phyloP scores from a whole-genome alignment of 495 filamentous ascomycete genomes.

The Staphylotrichum longicolle region DNA sequence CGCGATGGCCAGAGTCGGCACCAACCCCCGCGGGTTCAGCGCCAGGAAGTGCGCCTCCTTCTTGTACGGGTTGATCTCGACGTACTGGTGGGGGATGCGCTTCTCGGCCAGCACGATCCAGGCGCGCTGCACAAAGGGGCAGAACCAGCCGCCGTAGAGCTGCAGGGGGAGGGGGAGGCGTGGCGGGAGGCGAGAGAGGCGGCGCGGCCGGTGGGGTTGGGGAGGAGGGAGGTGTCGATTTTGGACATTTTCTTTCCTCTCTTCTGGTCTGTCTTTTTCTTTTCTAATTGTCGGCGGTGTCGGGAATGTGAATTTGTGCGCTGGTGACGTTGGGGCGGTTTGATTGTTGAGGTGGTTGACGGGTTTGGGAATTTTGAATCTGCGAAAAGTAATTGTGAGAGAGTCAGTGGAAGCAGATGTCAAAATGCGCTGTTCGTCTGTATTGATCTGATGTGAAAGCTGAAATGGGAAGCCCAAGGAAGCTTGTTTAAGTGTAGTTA shows the following conservation, averaged over 20 bases:
- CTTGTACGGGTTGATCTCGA: slow-evolving; percentile 71
- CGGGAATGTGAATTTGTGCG: too few relatives aligned
- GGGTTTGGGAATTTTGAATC: too few relatives aligned
- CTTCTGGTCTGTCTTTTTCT: too few relatives aligned
- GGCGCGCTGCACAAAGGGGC: slow-evolving; percentile 60
- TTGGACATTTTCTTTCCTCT: background rate
- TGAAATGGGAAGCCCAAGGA: too few relatives aligned
- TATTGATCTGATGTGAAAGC: too few relatives aligned
- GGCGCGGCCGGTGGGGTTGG: slow-evolving; percentile 34
- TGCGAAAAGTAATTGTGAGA: too few relatives aligned
- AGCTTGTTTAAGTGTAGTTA: too few relatives aligned
- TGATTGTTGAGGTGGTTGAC: too few relatives aligned
- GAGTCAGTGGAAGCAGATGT: too few relatives aligned
- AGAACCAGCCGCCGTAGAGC: slow-evolving; percentile 53
- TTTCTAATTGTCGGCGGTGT: too few relatives aligned
- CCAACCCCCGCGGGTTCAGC: slow-evolving; percentile 67
- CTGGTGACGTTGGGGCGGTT: too few relatives aligned
- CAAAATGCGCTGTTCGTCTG: too few relatives aligned
- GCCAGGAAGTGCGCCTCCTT: slow-evolving; percentile 61
- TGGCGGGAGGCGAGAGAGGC: slow-evolving; percentile 37
- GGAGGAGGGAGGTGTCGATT: slow-evolving; percentile 19
- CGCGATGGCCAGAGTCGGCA: slow-evolving; percentile 58
- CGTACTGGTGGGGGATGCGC: slow-evolving; percentile 66
- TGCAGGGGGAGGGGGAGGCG: slow-evolving; percentile 39
- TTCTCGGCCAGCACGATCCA: slow-evolving; percentile 71